Percentiles rank a stretch among this genome's conserved stretches.
These are phyloP conservation scores for Capronia americana DNA, from an alignment of 2,329 filamentous ascomycete genomes.

Conservation along the genomic window DNA sequence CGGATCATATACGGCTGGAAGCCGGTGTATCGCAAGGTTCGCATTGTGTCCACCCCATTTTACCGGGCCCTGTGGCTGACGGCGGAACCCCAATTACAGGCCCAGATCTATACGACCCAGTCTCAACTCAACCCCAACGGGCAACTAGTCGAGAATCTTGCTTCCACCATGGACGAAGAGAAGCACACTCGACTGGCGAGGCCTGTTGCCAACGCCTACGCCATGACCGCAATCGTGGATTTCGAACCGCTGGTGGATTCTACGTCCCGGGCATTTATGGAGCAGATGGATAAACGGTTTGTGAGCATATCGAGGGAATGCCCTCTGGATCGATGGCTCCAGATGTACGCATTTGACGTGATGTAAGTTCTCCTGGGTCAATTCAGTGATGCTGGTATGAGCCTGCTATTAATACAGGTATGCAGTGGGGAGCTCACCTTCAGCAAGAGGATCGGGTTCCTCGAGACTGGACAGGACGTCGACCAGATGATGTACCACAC, in stretches of 20 bases:
- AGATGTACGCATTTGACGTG: conserved; percentile 82
- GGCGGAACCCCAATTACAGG: too few species aligned
- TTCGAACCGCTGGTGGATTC: conserved; percentile 27
- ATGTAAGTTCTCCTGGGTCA: conserved; percentile 43
- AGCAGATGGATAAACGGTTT: conserved; percentile 42
- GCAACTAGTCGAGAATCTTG: conserved; percentile 15
- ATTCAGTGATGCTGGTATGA: too few species aligned
- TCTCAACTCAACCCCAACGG: conserved; percentile 2
- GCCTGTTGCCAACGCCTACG: conserved; percentile 24
- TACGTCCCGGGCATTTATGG: conserved; percentile 61
- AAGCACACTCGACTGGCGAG: conserved; percentile 18
- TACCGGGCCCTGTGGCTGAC: too few species aligned
- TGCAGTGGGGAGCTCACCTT: conserved; percentile 20
- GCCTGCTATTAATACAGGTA: too few species aligned
- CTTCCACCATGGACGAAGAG: conserved; percentile 21
- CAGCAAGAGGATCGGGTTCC: conserved; percentile 74
- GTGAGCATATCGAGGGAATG: background rate
- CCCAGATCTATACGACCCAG: too few species aligned
- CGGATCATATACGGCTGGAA: conserved; percentile 28
- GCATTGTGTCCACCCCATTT: too few species aligned
- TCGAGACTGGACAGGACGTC: conserved; percentile 75
- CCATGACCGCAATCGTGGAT: conserved; percentile 22
- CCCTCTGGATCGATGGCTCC: conserved; percentile 62
- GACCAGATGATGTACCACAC: conserved; percentile 49
- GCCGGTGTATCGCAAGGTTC: conserved; percentile 20